Percentiles rank a stretch among this genome's conserved stretches.
Evolutionary conservation across 140 eudicot genomes (phyloP).

Genomic region (Anethum foeniculum): DNA sequence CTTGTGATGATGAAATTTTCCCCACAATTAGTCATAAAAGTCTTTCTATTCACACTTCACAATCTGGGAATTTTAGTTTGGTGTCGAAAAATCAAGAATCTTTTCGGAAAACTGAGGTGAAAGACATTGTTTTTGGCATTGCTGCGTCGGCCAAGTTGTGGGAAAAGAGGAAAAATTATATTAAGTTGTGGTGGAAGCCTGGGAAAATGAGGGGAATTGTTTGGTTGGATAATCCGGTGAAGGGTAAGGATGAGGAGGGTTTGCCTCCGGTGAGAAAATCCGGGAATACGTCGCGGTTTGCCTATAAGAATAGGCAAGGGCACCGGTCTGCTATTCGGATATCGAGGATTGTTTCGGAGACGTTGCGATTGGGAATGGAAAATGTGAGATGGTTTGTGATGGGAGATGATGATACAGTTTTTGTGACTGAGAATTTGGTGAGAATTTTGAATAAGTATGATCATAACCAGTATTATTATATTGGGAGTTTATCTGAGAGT

Average conservation of each 20-base stretch:
- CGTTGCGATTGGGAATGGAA: slow-evolving; percentile 45
- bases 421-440: slow-evolving; percentile 71
- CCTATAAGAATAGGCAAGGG: slow-evolving; percentile 77
- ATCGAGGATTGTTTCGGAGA: slow-evolving; percentile 84
- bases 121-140: slow-evolving; percentile 80
- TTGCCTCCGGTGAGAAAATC: slow-evolving; percentile 65
- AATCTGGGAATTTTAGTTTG: neutral
- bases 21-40: slow-evolving; percentile 10
- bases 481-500: slow-evolving; percentile 81
- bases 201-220: slow-evolving; percentile 73
- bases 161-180: slow-evolving; percentile 59
- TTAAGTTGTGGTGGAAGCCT: slow-evolving; percentile 80
- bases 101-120: slow-evolving; percentile 37
- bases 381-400: slow-evolving; percentile 84
- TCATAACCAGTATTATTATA: slow-evolving; percentile 70
- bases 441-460: slow-evolving; percentile 80
- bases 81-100: slow-evolving; percentile 1
- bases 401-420: slow-evolving; percentile 96
- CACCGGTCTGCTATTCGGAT: slow-evolving; percentile 93
- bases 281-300: slow-evolving; percentile 59
- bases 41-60: neutral
- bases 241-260: slow-evolving; percentile 21
- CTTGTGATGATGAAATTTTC: slow-evolving; percentile 29
- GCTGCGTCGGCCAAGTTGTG: slow-evolving; percentile 86
- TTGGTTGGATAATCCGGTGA: slow-evolving; percentile 64